Evolutionary conservation across 2,329 filamentous ascomycete genomes (phyloP).

Genomic region (Coniochaeta pulveracea): DNA sequence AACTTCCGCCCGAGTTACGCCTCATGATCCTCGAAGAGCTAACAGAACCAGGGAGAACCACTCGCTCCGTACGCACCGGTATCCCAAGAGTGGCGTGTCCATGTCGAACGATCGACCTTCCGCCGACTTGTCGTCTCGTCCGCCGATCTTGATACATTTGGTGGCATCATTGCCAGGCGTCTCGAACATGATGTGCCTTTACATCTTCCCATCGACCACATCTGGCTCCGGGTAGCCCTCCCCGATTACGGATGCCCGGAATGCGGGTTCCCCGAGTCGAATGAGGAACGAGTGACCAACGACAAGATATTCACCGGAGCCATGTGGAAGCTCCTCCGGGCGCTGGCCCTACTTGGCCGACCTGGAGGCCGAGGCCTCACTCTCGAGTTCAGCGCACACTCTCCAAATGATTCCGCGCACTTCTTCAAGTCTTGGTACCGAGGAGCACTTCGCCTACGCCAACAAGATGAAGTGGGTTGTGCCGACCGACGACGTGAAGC

Average conservation of each 20-base stretch:
- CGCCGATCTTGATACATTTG: constrained; percentile 1
- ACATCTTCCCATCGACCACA: constrained; percentile 1
- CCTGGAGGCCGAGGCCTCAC: constrained; percentile 1
- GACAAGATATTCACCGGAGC: constrained; percentile 1
- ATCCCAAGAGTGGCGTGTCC: constrained; percentile 3
- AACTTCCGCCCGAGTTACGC: constrained; percentile 2
- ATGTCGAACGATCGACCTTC: constrained; percentile 2
- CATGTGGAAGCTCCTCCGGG: constrained; percentile 3
- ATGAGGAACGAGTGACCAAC: neutral
- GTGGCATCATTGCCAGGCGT: neutral
- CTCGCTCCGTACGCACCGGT: constrained; percentile 1
- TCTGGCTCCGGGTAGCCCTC: constrained; percentile 2
- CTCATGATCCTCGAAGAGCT: constrained; percentile 3
- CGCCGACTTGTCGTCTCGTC: constrained; percentile 1
- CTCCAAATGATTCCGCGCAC: constrained; percentile 1
- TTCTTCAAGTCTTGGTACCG: constrained; percentile 4
- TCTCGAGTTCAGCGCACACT: constrained; percentile 3
- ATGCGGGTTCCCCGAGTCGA: neutral
- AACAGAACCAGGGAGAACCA: neutral
- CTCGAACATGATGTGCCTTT: neutral
- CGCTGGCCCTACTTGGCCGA: constrained; percentile 2
- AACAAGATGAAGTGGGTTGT: constrained; percentile 1
- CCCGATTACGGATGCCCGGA: constrained; percentile 2
- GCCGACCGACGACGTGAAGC: constrained; percentile 1
- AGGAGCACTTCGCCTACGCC: constrained; percentile 1